Evolutionary conservation across 106 monocot species (phyloP), one percentile per base, ranked within the genome.

Genomic region (Alisma plantagoaquatica): DNA sequence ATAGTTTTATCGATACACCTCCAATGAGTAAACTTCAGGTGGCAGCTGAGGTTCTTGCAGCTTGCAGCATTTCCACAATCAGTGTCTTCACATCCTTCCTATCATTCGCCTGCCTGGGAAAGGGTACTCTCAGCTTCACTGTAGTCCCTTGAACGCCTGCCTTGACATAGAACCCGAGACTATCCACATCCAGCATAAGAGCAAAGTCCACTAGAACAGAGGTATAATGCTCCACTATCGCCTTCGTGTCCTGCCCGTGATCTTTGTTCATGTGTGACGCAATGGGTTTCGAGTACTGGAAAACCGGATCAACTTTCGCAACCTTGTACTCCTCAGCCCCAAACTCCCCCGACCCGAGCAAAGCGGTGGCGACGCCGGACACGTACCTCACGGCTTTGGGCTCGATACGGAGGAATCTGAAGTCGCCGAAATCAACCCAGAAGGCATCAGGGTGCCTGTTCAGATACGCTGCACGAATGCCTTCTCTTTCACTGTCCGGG

Each of bases 341-440:
- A 61, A 96, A 89, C 14, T 7, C 88, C 88, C 81, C 88, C 64
- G 84, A 96, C 72, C 88, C 78, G 46, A 88, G 65, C 21, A 78
- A 45, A 53, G 94, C 88, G 15, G 94, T 96, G 51, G 94, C 94
- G 62, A 88, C 81, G 33, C 94, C 88, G 62, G 94, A 84, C 23
- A 96, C 81, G 64, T 78, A 96, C 35, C 58, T 73, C 51, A 88
- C 70, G 64, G 62, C 63, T 62, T 73, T 88, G 32, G 88, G 87
- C 43, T 84, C 77, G 62, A 96, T 84, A 22, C 71, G 59, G 32
- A 96, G 29, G 62, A 88, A 96, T 38, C 43, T 23, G 56, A 96
- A 88, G 60, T 96, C 94, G 57, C 94, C 94, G 74, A 84, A 88
- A 63, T 88, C 88, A 67, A 88, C 94, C 94, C 94, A 96, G 51